These are phyloP conservation scores for Raphanus hybrid DNA, from an alignment of 441 rosid species.

Conservation along the genomic window DNA sequence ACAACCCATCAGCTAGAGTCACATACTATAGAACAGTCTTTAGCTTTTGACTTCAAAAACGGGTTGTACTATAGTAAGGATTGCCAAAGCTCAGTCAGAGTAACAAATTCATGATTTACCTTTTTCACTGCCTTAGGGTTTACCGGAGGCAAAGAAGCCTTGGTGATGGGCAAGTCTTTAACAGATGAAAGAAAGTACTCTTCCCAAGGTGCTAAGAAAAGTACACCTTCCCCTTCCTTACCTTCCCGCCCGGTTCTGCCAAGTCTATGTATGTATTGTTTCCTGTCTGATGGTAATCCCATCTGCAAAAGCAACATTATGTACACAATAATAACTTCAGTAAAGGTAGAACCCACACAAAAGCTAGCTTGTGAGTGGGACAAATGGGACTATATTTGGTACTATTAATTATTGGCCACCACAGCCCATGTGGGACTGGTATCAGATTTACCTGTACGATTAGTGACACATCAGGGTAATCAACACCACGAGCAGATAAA, in stretches of 20 bases:
- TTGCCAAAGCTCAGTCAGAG: neutral
- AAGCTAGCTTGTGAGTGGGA: too few species aligned
- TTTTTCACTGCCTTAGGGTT: conserved; percentile 70
- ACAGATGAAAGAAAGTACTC: conserved; percentile 71
- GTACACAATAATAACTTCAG: conserved; percentile 19
- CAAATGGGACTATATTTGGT: too few species aligned
- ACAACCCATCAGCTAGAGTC: conserved; percentile 4
- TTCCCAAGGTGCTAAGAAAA: conserved; percentile 93
- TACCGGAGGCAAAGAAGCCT: conserved; percentile 57
- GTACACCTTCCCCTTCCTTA: conserved; percentile 89
- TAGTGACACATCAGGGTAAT: conserved; percentile 96
- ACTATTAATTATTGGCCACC: too few species aligned
- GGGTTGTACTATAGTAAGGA: neutral
- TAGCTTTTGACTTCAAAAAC: neutral
- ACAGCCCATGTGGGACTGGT: too few species aligned
- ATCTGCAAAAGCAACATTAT: conserved; percentile 49
- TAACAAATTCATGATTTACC: conserved; percentile 42
- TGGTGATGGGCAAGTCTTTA: conserved; percentile 81
- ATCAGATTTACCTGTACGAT: conserved; percentile 72
- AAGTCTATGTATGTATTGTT: conserved; percentile 92
- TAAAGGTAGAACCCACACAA: neutral
- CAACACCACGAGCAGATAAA: conserved; percentile 97
- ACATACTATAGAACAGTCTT: neutral
- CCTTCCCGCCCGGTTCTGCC: conserved; percentile 97
- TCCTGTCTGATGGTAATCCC: conserved; percentile 86